Conservation (phyloP, 768 basidiomycete species). For the Termitomyces heimii region DNA sequence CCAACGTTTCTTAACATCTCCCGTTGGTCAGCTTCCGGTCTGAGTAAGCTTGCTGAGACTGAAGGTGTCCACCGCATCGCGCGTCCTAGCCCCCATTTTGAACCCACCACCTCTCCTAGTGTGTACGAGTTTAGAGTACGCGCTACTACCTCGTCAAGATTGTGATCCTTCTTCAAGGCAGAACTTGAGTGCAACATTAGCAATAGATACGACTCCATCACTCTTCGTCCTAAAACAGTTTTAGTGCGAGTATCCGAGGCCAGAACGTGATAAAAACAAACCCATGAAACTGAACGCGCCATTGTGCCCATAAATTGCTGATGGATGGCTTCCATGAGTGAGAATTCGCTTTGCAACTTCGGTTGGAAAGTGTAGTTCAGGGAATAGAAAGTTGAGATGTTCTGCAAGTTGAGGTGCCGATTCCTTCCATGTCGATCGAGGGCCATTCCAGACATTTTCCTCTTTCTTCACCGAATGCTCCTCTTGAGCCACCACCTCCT, state of each 20-base stretch:
- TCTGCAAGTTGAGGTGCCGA: conserved; percentile 28
- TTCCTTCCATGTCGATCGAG: conserved; percentile 12
- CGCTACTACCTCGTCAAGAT: conserved; percentile 51
- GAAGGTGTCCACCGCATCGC: conserved; percentile 75
- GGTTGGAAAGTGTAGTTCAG: conserved; percentile 61
- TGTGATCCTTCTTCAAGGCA: conserved; percentile 38
- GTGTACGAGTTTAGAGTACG: conserved; percentile 63
- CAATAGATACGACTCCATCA: conserved; percentile 68
- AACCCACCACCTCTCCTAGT: conserved; percentile 70
- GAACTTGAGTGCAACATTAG: conserved; percentile 61
- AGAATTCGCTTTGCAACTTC: conserved; percentile 69
- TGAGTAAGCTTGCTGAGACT: conserved; percentile 29
- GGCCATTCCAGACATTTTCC: conserved; percentile 4
- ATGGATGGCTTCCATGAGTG: conserved; percentile 72
- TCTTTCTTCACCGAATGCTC: conserved; percentile 2
- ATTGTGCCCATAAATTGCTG: conserved; percentile 67
- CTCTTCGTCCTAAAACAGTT: conserved; percentile 63
- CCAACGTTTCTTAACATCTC: conserved; percentile 57
- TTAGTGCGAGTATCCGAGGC: conserved; percentile 42
- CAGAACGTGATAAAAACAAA: conserved; percentile 32
- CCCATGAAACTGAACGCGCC: conserved; percentile 69
- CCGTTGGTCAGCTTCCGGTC: conserved; percentile 20
- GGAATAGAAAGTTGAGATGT: conserved; percentile 49
- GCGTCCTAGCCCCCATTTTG: conserved; percentile 60
- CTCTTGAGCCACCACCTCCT: neutral